These are phyloP conservation scores for Pharnaceum exiguum DNA, from an alignment of 148 eudicot species.

Conservation along the genomic window DNA sequence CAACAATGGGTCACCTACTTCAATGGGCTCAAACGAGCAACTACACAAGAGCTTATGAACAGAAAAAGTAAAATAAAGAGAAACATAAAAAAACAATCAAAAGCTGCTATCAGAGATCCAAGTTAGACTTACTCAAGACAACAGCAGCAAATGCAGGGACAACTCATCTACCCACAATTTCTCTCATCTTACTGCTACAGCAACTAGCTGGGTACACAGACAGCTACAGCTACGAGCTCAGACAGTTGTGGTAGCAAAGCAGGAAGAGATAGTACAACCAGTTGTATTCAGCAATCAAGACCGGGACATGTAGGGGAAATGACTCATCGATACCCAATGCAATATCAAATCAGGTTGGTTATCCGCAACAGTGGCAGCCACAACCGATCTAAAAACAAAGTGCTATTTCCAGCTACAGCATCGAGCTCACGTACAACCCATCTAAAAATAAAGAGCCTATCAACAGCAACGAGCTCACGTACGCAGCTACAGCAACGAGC, in stretches of 20 bases:
- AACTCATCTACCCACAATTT: constrained; percentile 7
- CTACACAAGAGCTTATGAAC: constrained; percentile 32
- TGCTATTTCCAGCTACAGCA: constrained; percentile 22
- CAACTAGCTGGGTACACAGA: constrained; percentile 28
- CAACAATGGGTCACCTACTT: constrained; percentile 10
- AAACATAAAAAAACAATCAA: neutral
- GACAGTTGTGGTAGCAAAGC: constrained; percentile 15
- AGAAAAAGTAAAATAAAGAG: constrained; percentile 6
- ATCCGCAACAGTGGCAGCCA: constrained; percentile 13
- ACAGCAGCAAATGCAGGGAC: constrained; percentile 22
- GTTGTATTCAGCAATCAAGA: constrained; percentile 26
- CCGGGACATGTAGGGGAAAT: neutral
- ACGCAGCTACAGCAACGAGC: constrained; percentile 47
- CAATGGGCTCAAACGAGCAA: constrained; percentile 19
- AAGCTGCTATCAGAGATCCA: constrained; percentile 10
- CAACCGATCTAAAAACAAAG: neutral
- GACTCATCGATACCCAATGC: constrained; percentile 15
- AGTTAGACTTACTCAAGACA: constrained; percentile 27
- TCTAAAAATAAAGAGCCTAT: constrained; percentile 4
- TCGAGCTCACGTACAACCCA: constrained; percentile 32
- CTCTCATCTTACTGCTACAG: constrained; percentile 13
- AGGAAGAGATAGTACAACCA: neutral
- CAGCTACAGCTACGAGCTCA: constrained; percentile 36
- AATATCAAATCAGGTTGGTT: constrained; percentile 15
- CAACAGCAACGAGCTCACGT: constrained; percentile 37